Conservation (phyloP, 2,329 filamentous ascomycete genomes). For the Colletotrichum scovillei region DNA sequence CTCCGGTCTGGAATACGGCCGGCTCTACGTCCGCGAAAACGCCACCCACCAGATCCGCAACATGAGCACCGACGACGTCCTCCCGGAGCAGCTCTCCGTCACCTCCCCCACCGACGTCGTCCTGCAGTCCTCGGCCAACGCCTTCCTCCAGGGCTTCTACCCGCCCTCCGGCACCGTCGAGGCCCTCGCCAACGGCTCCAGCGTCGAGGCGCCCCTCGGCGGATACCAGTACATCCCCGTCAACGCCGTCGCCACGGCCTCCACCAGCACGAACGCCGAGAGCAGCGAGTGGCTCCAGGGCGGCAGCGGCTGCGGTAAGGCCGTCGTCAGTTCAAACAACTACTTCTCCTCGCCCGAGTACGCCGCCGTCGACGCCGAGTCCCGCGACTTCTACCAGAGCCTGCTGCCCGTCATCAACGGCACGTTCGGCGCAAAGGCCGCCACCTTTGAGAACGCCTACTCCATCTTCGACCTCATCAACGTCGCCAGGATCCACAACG, state of each 20-base stretch:
- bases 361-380: slow-evolving; percentile 54
- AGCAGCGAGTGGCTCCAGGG: slow-evolving; percentile 70
- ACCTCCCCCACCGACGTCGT: slow-evolving; percentile 81
- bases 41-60: slow-evolving; percentile 71
- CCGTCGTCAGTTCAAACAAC: slow-evolving; percentile 64
- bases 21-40: slow-evolving; percentile 75
- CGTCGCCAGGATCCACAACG: slow-evolving; percentile 70
- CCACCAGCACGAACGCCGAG: slow-evolving; percentile 66
- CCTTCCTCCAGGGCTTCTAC: slow-evolving; percentile 88
- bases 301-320: slow-evolving; percentile 65
- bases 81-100: slow-evolving; percentile 76
- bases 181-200: slow-evolving; percentile 77
- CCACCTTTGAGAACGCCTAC: slow-evolving; percentile 71
- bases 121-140: slow-evolving; percentile 81
- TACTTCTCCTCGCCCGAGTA: slow-evolving; percentile 64
- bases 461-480: slow-evolving; percentile 72
- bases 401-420: slow-evolving; percentile 66
- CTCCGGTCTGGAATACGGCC: slow-evolving; percentile 80
- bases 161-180: slow-evolving; percentile 75
- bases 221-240: slow-evolving; percentile 90
- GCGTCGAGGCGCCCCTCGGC: slow-evolving; percentile 74
- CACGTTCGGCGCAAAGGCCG: slow-evolving; percentile 57
- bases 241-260: slow-evolving; percentile 65
- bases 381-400: slow-evolving; percentile 69
- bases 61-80: slow-evolving; percentile 74